Conservation (phyloP, 192 early-diverging fungal species). For the Jimgerdemannia flammicorona region DNA sequence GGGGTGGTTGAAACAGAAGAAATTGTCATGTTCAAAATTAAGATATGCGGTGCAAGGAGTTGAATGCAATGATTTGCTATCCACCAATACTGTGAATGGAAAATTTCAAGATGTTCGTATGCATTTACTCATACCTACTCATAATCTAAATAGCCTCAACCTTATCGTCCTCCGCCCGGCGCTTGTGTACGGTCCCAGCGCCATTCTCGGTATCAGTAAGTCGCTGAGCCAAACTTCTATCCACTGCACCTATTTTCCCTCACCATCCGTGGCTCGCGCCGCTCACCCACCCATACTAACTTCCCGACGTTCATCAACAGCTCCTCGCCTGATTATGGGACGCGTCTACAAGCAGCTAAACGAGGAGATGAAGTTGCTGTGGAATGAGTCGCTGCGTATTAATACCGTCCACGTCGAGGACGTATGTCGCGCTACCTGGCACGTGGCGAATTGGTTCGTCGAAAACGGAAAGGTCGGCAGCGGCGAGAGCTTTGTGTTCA, state of each 20-base stretch:
- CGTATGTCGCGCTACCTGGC: slow-evolving; percentile 63
- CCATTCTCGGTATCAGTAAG: slow-evolving; percentile 74
- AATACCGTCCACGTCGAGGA: slow-evolving; percentile 95
- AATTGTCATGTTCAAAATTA: too few species aligned
- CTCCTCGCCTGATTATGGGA: slow-evolving; percentile 90
- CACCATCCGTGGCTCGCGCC: too few species aligned
- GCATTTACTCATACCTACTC: too few species aligned
- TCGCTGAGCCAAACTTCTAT: neutral
- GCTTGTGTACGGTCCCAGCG: slow-evolving; percentile 83
- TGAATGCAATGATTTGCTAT: neutral
- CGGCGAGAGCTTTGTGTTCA: slow-evolving; percentile 54
- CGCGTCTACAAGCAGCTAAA: slow-evolving; percentile 77
- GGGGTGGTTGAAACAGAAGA: slow-evolving; percentile 4
- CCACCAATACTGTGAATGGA: too few species aligned
- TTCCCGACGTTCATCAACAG: slow-evolving; percentile 33
- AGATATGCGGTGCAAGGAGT: neutral
- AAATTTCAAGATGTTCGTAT: too few species aligned
- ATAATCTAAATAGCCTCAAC: slow-evolving; percentile 49
- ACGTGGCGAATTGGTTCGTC: slow-evolving; percentile 49
- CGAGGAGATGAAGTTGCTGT: slow-evolving; percentile 91
- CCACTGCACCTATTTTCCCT: neutral
- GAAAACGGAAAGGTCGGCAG: slow-evolving; percentile 34
- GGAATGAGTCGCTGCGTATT: slow-evolving; percentile 88
- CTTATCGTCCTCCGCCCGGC: slow-evolving; percentile 84
- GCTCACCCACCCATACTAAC: neutral